These are phyloP conservation scores for Thielaviopsis populi DNA, from an alignment of 2,329 filamentous ascomycete genomes.

Conservation along the genomic window DNA sequence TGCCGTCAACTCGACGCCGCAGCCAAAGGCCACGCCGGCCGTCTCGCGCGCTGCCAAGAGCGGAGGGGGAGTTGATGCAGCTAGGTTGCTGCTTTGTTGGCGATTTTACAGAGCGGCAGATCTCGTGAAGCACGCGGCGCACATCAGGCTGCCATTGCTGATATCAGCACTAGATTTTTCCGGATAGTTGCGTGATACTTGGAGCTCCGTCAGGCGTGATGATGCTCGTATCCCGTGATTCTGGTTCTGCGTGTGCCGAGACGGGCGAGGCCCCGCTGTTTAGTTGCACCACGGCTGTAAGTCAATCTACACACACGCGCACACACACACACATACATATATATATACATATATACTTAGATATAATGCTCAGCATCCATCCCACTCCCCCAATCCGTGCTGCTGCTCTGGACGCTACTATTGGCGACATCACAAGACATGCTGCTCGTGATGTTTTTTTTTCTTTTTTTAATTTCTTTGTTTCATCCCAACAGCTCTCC, in stretches of 20 bases:
- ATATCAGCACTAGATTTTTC: background rate
- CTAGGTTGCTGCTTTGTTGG: background rate
- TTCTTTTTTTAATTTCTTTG: background rate
- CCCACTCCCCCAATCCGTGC: too few relatives aligned
- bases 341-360: too few relatives aligned
- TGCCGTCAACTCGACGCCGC: too few relatives aligned
- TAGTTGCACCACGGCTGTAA: too few relatives aligned
- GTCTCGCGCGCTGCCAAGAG: background rate
- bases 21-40: slow-evolving; percentile 64
- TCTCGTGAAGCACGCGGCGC: too few relatives aligned
- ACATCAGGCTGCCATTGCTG: too few relatives aligned
- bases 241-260: background rate
- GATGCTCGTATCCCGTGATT: background rate
- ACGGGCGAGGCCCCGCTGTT: background rate
- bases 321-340: too few relatives aligned
- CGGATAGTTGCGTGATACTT: background rate
- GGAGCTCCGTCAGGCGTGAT: background rate
- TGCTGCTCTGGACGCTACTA: background rate
- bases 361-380: too few relatives aligned
- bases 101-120: too few relatives aligned
- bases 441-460: background rate
- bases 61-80: background rate
- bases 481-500: background rate
- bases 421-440: background rate
- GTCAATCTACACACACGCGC: too few relatives aligned